A percentile compares a stretch with the other conserved stretches of the same genome.
These are phyloP conservation scores for Rossbeevera mucosa DNA, from an alignment of 768 basidiomycete genomes.

Conservation along the genomic window DNA sequence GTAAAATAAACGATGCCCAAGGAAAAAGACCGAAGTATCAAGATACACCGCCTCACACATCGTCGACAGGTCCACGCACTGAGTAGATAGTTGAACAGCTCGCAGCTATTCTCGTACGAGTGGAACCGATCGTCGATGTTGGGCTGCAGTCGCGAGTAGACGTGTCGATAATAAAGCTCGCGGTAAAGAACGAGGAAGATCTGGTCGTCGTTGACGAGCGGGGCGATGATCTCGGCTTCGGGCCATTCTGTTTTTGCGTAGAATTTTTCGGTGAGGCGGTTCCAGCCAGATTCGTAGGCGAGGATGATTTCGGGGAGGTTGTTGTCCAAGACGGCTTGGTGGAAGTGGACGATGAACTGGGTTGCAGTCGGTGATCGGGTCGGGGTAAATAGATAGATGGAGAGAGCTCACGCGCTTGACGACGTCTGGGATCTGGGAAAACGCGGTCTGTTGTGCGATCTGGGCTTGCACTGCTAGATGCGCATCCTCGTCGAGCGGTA, in stretches of 20 bases:
- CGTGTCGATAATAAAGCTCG: slow-evolving; percentile 92
- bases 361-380: neutral
- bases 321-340: slow-evolving; percentile 87
- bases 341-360: slow-evolving; percentile 93
- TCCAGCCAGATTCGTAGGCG: slow-evolving; percentile 97
- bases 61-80: slow-evolving; percentile 44
- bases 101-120: slow-evolving; percentile 97
- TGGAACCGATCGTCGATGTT: slow-evolving; percentile 98
- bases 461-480: slow-evolving; percentile 74
- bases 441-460: slow-evolving; percentile 77
- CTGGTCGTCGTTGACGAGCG: slow-evolving; percentile 91
- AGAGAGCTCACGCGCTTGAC: slow-evolving; percentile 70
- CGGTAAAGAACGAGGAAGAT: slow-evolving; percentile 97
- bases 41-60: neutral
- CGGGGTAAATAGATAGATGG: neutral
- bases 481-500: slow-evolving; percentile 68
- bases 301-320: slow-evolving; percentile 87
- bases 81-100: slow-evolving; percentile 94
- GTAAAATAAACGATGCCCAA: neutral
- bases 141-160: slow-evolving; percentile 92
- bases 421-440: slow-evolving; percentile 80
- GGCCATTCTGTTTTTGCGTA: slow-evolving; percentile 96
- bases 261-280: slow-evolving; percentile 93
- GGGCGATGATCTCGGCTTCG: slow-evolving; percentile 92
- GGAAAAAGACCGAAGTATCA: neutral